A percentile compares a stretch with the other conserved stretches of the same genome.
These are phyloP conservation scores for Ganoderma resinaceum DNA, from an alignment of 1,284 basidiomycete species.

Conservation along the genomic window DNA sequence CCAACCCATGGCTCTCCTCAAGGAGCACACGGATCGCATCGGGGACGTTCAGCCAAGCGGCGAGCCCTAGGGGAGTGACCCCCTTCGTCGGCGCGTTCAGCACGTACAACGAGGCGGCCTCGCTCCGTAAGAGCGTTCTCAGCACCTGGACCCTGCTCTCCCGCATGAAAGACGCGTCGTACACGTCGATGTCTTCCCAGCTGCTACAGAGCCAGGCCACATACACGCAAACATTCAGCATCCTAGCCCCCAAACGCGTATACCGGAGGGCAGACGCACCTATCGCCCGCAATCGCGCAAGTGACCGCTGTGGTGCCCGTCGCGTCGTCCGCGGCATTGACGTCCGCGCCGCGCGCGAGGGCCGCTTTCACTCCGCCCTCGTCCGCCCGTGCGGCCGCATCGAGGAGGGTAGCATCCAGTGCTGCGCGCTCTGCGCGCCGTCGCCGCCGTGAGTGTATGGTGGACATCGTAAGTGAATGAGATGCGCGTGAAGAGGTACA, in stretches of 20 bases:
- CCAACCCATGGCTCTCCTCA: conserved; percentile 61
- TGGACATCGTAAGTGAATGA: conserved; percentile 22
- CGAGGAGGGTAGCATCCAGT: conserved; percentile 48
- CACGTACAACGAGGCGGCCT: conserved; percentile 65
- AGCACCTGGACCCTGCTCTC: conserved; percentile 61
- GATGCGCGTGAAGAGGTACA: neutral
- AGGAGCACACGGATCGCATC: conserved; percentile 63
- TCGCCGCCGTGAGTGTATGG: conserved; percentile 16
- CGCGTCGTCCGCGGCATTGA: conserved; percentile 63
- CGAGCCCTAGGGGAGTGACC: conserved; percentile 76
- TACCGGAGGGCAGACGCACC: conserved; percentile 47
- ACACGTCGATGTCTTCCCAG: conserved; percentile 71
- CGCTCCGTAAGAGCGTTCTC: conserved; percentile 57
- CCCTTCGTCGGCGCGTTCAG: conserved; percentile 77
- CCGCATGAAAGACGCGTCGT: conserved; percentile 68
- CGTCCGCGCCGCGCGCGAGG: conserved; percentile 65
- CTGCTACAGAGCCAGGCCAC: conserved; percentile 42
- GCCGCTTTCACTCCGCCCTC: conserved; percentile 58
- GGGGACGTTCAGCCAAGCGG: conserved; percentile 73
- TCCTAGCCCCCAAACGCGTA: neutral
- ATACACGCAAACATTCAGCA: conserved; percentile 10
- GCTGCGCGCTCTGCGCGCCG: conserved; percentile 27
- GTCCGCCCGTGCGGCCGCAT: conserved; percentile 64
- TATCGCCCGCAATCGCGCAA: conserved; percentile 72
- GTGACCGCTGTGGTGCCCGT: conserved; percentile 67